Conservation (phyloP, 2,329 filamentous ascomycete species). For the Boeremia lycopersici region DNA sequence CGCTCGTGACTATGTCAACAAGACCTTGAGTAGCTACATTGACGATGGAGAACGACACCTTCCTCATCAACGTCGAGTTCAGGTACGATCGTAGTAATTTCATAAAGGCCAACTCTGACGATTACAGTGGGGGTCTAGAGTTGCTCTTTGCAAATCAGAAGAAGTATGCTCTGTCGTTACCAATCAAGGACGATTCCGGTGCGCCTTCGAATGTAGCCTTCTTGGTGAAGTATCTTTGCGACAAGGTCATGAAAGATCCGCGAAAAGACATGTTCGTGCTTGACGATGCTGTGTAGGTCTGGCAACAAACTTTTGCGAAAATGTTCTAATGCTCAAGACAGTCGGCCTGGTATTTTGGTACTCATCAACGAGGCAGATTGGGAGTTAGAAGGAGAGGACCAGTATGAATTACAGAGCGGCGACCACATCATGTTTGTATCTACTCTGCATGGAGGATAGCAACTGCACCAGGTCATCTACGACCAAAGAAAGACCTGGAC, state of each 20-base stretch:
- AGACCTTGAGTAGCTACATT: not conserved
- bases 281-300: slow-evolving; percentile 80
- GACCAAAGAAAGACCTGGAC: too few relatives aligned
- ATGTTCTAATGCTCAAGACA: slow-evolving; percentile 50
- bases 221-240: slow-evolving; percentile 79
- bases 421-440: slow-evolving; percentile 97
- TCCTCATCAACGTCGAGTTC: slow-evolving; percentile 76
- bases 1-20: not conserved
- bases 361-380: slow-evolving; percentile 98
- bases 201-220: slow-evolving; percentile 71
- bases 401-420: slow-evolving; percentile 78
- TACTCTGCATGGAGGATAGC: slow-evolving; percentile 86
- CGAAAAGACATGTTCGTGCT: slow-evolving; percentile 89
- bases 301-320: not conserved
- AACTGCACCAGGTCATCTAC: not conserved
- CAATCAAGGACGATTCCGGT: slow-evolving; percentile 65
- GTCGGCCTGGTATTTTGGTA: slow-evolving; percentile 92
- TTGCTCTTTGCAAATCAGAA: slow-evolving; percentile 88
- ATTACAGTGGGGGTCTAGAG: slow-evolving; percentile 79
- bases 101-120: slow-evolving; percentile 10
- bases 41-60: slow-evolving; percentile 38
- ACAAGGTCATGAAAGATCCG: slow-evolving; percentile 80
- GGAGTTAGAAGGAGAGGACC: slow-evolving; percentile 95
- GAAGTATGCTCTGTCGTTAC: slow-evolving; percentile 72
- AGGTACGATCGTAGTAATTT: slow-evolving; percentile 56